Evolutionary conservation across 164 flowering plant species (phyloP).

Genomic region (Saururus chinensis): DNA sequence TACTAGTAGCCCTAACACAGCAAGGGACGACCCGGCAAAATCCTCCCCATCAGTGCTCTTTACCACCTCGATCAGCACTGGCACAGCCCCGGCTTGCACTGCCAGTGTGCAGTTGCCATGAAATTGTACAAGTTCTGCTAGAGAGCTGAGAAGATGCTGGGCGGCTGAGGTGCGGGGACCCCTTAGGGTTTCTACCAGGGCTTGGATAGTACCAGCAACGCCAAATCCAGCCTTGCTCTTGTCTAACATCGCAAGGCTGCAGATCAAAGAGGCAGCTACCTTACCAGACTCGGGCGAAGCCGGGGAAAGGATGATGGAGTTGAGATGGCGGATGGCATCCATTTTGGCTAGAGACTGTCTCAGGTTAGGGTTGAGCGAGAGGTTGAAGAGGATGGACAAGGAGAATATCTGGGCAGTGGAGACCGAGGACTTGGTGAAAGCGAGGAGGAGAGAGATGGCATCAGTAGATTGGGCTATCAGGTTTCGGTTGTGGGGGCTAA

Average conservation of each 20-base stretch:
- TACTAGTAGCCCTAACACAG: constrained; percentile 38
- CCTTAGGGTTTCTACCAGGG: constrained; percentile 31
- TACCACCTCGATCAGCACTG: constrained; percentile 24
- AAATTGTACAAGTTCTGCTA: constrained; percentile 61
- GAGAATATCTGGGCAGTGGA: constrained; percentile 27
- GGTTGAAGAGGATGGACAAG: constrained; percentile 52
- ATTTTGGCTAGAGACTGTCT: constrained; percentile 34
- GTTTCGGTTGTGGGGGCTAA: constrained; percentile 44
- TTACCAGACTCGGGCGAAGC: constrained; percentile 27
- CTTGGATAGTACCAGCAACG: constrained; percentile 49
- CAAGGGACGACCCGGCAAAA: constrained; percentile 39
- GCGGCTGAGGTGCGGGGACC: constrained; percentile 13
- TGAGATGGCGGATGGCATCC: constrained; percentile 46
- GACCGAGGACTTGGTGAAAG: constrained; percentile 23
- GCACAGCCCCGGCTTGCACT: constrained; percentile 42
- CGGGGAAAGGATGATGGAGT: constrained; percentile 25
- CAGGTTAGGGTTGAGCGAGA: constrained; percentile 53
- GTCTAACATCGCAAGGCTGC: constrained; percentile 67
- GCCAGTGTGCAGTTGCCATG: constrained; percentile 70
- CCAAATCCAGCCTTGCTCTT: constrained; percentile 70
- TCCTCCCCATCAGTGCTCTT: constrained; percentile 33
- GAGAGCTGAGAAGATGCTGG: constrained; percentile 55
- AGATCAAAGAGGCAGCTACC: constrained; percentile 42
- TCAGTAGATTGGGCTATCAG: constrained; percentile 38
- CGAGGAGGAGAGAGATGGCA: constrained; percentile 25